Percentiles rank a stretch among this genome's conserved stretches.
phyloP scores from a whole-genome alignment of 768 basidiomycete species.

The Xerocomellus chrysenteron region DNA sequence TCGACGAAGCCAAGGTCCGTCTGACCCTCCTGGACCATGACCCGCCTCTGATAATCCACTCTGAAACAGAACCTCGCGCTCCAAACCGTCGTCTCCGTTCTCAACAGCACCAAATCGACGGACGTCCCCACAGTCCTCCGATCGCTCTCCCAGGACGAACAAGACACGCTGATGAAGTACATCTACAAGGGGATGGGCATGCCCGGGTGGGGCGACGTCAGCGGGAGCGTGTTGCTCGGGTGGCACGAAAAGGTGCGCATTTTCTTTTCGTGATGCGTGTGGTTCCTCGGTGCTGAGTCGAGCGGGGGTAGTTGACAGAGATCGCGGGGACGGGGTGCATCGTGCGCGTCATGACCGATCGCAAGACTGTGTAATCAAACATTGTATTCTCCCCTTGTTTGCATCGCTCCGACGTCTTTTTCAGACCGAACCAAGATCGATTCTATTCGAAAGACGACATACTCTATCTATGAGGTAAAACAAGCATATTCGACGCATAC shows the following conservation, averaged over 20 bases:
- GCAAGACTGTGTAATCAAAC: slow-evolving; percentile 47
- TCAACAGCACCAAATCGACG: slow-evolving; percentile 90
- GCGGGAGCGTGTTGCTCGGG: slow-evolving; percentile 62
- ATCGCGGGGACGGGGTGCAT: slow-evolving; percentile 94
- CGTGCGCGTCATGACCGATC: slow-evolving; percentile 80
- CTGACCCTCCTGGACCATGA: slow-evolving; percentile 2
- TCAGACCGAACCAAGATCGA: neutral
- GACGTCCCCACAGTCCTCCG: slow-evolving; percentile 81
- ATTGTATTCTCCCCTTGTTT: neutral
- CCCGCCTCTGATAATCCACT: neutral
- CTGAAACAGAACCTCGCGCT: slow-evolving; percentile 67
- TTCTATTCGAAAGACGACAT: slow-evolving; percentile 1
- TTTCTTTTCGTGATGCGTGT: neutral
- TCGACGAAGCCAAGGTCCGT: slow-evolving; percentile 86
- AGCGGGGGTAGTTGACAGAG: slow-evolving; percentile 71
- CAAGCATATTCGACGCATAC: neutral
- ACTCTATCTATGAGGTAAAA: neutral
- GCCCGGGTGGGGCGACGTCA: slow-evolving; percentile 59
- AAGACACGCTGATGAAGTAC: slow-evolving; percentile 96
- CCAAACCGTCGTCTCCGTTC: slow-evolving; percentile 77
- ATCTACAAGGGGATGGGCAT: slow-evolving; percentile 94
- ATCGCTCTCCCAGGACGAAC: slow-evolving; percentile 65
- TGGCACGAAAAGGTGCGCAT: slow-evolving; percentile 92
- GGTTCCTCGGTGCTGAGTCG: slow-evolving; percentile 1
- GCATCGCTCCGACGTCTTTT: neutral